Conservation (phyloP, 106 monocot species). For the Dactylorhiza incarnata region DNA sequence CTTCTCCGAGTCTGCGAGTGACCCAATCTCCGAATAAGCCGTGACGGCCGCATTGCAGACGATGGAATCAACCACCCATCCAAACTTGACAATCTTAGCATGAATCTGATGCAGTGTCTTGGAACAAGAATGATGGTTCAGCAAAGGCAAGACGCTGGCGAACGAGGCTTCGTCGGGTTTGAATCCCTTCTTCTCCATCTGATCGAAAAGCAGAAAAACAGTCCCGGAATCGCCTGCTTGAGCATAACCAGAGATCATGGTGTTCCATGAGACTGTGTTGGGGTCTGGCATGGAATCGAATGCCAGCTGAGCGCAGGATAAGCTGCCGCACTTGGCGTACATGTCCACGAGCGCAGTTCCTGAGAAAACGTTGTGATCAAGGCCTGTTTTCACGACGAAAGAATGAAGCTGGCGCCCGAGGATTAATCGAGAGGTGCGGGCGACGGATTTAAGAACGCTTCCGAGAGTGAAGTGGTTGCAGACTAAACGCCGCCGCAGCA, state of each 20-base stretch:
- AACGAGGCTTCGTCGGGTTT: constrained; percentile 56
- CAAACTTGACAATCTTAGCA: constrained; percentile 46
- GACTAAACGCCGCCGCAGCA: constrained; percentile 21
- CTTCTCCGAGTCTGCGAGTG: constrained; percentile 34
- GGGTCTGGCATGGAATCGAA: constrained; percentile 24
- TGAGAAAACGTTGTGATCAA: constrained; percentile 47
- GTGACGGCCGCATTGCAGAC: constrained; percentile 60
- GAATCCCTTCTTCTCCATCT: constrained; percentile 39
- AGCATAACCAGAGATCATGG: constrained; percentile 37
- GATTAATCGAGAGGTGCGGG: neutral
- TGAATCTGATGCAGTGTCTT: constrained; percentile 38
- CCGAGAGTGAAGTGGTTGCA: constrained; percentile 48
- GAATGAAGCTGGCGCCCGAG: constrained; percentile 45
- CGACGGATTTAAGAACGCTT: constrained; percentile 47
- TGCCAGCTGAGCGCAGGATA: constrained; percentile 22
- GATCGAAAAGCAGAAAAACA: constrained; percentile 24
- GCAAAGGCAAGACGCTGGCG: constrained; percentile 44
- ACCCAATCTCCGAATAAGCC: constrained; percentile 51
- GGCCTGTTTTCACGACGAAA: constrained; percentile 29
- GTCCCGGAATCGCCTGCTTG: constrained; percentile 10
- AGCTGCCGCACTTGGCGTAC: constrained; percentile 48
- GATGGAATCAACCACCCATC: constrained; percentile 23
- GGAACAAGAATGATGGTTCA: constrained; percentile 13
- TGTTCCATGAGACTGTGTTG: constrained; percentile 67
- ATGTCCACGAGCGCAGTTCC: constrained; percentile 57